phyloP scores from a whole-genome alignment of 2,329 filamentous ascomycete genomes.

The Exophiala dermatitidis region DNA sequence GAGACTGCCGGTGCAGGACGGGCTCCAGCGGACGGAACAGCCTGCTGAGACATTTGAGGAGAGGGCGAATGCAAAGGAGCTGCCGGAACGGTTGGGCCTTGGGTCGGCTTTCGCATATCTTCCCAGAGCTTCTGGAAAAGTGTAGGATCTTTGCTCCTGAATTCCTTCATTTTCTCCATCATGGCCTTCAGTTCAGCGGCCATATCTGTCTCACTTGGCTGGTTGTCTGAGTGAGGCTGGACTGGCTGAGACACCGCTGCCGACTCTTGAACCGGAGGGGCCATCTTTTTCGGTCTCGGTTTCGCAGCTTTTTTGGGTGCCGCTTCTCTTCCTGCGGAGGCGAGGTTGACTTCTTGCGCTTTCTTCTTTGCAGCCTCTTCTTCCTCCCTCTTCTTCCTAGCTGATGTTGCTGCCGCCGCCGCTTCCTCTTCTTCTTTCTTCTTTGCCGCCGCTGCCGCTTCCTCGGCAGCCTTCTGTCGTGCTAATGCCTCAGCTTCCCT shows the following conservation, averaged over 20 bases:
- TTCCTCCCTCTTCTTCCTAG: slow-evolving; percentile 21
- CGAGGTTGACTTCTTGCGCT: slow-evolving; percentile 8
- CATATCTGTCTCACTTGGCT: slow-evolving; percentile 32
- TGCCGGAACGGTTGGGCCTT: not conserved
- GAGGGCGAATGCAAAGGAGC: slow-evolving; percentile 8
- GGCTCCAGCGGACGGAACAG: not conserved
- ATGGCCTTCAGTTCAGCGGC: slow-evolving; percentile 48
- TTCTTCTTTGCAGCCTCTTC: slow-evolving; percentile 10
- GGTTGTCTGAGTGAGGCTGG: not conserved
- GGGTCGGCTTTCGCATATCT: slow-evolving; percentile 40
- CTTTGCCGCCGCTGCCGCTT: not conserved
- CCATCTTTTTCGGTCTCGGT: not conserved
- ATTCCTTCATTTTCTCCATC: slow-evolving; percentile 53
- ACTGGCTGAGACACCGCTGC: not conserved
- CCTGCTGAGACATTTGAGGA: not conserved
- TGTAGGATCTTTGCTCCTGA: slow-evolving; percentile 49
- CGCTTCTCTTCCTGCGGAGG: slow-evolving; percentile 1
- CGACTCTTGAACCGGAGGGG: not conserved
- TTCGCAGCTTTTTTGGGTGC: not conserved
- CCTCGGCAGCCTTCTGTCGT: slow-evolving; percentile 12
- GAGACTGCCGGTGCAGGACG: not conserved
- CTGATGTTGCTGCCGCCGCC: slow-evolving; percentile 1
- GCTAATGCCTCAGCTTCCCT: slow-evolving; percentile 34
- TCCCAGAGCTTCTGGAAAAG: slow-evolving; percentile 53
- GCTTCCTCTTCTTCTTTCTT: not conserved